phyloP scores from a whole-genome alignment of 192 early-diverging fungal genomes.

The Hyaloraphidium curvatum region DNA sequence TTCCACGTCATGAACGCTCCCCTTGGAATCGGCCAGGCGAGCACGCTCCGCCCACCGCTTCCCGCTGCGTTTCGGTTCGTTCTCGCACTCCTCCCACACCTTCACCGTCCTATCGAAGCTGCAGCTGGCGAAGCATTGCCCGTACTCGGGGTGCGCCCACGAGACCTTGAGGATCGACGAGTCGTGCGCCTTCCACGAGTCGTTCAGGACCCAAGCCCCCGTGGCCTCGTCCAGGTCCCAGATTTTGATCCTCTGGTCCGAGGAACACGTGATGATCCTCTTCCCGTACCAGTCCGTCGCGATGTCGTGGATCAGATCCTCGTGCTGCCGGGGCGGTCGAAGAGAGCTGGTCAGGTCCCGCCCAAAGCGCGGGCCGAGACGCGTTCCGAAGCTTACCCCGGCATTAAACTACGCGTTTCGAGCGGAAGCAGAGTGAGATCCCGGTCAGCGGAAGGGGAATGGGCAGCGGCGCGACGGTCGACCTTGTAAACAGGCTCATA shows the following conservation, averaged over 20 bases:
- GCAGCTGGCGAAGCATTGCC: conserved; percentile 72
- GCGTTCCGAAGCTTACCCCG: no score
- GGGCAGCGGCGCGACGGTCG: no score
- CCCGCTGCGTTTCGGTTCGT: conserved; percentile 31
- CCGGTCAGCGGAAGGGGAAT: no score
- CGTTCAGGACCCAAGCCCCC: conserved; percentile 54
- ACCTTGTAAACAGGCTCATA: no score
- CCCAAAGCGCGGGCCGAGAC: no score
- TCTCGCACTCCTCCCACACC: conserved; percentile 78
- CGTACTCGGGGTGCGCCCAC: conserved; percentile 97
- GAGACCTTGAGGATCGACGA: conserved; percentile 62
- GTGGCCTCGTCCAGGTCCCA: conserved; percentile 62
- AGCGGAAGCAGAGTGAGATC: no score
- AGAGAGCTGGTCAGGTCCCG: no score
- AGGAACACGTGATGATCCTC: conserved; percentile 49
- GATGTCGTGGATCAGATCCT: conserved; percentile 87
- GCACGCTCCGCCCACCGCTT: conserved; percentile 48
- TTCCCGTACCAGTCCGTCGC: conserved; percentile 86
- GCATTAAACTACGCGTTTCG: no score
- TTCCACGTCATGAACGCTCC: conserved; percentile 66
- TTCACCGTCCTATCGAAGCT: conserved; percentile 78
- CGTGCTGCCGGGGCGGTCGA: no score
- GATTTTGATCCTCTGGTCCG: conserved; percentile 84
- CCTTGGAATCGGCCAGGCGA: conserved; percentile 40
- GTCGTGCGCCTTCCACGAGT: conserved; percentile 74